These are phyloP conservation scores for Cytospora paraplurivora DNA, from an alignment of 2,329 filamentous ascomycete species.

Conservation along the genomic window DNA sequence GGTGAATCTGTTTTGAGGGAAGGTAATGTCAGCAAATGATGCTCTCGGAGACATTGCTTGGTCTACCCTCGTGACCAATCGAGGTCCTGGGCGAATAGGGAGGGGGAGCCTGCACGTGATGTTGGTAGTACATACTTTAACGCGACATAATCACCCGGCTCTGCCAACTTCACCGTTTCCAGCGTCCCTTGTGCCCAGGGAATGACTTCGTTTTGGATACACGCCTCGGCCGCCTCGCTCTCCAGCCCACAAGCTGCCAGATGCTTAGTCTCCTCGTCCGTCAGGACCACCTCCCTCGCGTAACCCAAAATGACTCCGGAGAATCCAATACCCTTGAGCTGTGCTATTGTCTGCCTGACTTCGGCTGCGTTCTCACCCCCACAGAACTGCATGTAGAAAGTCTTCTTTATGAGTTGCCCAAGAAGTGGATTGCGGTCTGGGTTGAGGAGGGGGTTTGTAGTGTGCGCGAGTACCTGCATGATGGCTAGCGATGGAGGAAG, in stretches of 20 bases:
- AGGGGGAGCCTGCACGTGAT: background rate
- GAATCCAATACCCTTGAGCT: constrained; percentile 75
- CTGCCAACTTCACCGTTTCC: constrained; percentile 73
- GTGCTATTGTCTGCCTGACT: constrained; percentile 64
- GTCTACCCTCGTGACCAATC: background rate
- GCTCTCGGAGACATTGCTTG: background rate
- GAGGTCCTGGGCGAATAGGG: background rate
- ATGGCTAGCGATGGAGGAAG: constrained; percentile 69
- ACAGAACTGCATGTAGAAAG: constrained; percentile 91
- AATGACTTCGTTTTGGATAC: constrained; percentile 61
- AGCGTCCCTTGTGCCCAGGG: constrained; percentile 76
- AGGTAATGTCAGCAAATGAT: background rate
- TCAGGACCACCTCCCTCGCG: constrained; percentile 76
- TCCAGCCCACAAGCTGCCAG: constrained; percentile 46
- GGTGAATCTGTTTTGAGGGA: constrained; percentile 58
- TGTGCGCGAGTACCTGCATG: constrained; percentile 70
- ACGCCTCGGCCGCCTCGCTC: constrained; percentile 50
- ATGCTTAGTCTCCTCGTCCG: constrained; percentile 52
- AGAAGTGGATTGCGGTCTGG: constrained; percentile 76
- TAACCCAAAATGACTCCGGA: constrained; percentile 84
- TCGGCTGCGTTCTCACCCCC: constrained; percentile 74
- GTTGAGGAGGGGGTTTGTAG: constrained; percentile 66
- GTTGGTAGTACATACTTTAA: constrained; percentile 51
- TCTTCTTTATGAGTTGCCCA: constrained; percentile 71
- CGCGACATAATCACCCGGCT: constrained; percentile 67